phyloP scores from a whole-genome alignment of 2,329 filamentous ascomycete species.

The Hymenoscyphus occultus region DNA sequence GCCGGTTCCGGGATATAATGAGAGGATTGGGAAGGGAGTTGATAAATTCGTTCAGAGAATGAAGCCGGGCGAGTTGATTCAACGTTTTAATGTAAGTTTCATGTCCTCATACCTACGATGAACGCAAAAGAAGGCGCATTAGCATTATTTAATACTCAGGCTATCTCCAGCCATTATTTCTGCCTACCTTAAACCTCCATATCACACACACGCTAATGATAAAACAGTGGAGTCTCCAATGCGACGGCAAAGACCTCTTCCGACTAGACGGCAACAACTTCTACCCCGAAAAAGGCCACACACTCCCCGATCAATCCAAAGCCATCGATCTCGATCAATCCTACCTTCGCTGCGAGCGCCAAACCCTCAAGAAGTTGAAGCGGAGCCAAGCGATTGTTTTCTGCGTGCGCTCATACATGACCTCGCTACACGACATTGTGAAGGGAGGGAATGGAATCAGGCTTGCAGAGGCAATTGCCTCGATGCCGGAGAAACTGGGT shows the following conservation, averaged over 20 bases:
- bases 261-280: constrained; percentile 1
- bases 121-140: too few species aligned
- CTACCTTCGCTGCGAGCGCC: neutral
- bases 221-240: constrained; percentile 4
- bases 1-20: neutral
- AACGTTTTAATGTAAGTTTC: neutral
- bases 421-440: neutral
- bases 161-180: too few species aligned
- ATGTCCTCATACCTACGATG: too few species aligned
- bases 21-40: constrained; percentile 3
- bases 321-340: neutral
- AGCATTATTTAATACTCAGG: too few species aligned
- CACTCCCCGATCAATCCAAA: neutral
- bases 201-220: neutral
- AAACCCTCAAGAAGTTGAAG: neutral
- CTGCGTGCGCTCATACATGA: constrained; percentile 2
- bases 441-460: neutral
- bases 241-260: neutral
- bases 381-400: neutral
- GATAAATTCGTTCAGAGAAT: neutral
- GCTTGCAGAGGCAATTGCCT: neutral
- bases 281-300: neutral
- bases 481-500: neutral
- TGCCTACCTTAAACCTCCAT: neutral
- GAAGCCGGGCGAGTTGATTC: neutral